A percentile compares a stretch with the other conserved stretches of the same genome.
phyloP scores from a whole-genome alignment of 371 early-diverging fungal species.

The Coemansia sp. region DNA sequence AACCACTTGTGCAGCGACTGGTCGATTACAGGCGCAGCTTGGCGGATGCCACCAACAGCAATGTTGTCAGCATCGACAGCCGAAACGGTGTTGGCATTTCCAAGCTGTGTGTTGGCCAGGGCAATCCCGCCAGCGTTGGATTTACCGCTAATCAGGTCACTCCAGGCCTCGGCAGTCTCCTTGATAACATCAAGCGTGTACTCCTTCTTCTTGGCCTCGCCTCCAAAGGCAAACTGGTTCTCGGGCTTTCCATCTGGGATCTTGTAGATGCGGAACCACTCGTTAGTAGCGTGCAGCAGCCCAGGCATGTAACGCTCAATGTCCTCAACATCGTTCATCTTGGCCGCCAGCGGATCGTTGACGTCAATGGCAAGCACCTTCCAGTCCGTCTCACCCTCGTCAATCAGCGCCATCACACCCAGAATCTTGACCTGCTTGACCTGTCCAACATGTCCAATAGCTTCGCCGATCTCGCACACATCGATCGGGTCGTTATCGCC shows the following conservation, averaged over 20 bases:
- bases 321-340: slow-evolving; percentile 97
- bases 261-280: slow-evolving; percentile 99
- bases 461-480: slow-evolving; percentile 97
- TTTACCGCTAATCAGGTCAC: slow-evolving; percentile 71
- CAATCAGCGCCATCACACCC: slow-evolving; percentile 96
- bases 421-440: slow-evolving; percentile 98
- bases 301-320: slow-evolving; percentile 95
- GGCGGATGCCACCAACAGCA: slow-evolving; percentile 63
- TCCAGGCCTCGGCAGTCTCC: slow-evolving; percentile 97
- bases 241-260: slow-evolving; percentile 99
- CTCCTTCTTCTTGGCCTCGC: slow-evolving; percentile 81
- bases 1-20: slow-evolving; percentile 95
- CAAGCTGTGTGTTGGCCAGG: slow-evolving; percentile 31
- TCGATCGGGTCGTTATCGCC: slow-evolving; percentile 99
- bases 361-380: slow-evolving; percentile 96
- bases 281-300: slow-evolving; percentile 89
- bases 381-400: slow-evolving; percentile 99
- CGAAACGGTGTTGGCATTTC: slow-evolving; percentile 45
- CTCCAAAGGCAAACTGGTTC: slow-evolving; percentile 97
- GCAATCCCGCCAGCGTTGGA: slow-evolving; percentile 35
- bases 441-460: slow-evolving; percentile 86
- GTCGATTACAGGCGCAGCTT: slow-evolving; percentile 65
- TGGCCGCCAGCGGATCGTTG: slow-evolving; percentile 89
- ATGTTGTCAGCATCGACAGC: slow-evolving; percentile 66
- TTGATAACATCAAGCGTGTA: slow-evolving; percentile 91